Base-by-base conservation (phyloP, 176 grass and related monocot species). In the Lolium perenne region DNA sequence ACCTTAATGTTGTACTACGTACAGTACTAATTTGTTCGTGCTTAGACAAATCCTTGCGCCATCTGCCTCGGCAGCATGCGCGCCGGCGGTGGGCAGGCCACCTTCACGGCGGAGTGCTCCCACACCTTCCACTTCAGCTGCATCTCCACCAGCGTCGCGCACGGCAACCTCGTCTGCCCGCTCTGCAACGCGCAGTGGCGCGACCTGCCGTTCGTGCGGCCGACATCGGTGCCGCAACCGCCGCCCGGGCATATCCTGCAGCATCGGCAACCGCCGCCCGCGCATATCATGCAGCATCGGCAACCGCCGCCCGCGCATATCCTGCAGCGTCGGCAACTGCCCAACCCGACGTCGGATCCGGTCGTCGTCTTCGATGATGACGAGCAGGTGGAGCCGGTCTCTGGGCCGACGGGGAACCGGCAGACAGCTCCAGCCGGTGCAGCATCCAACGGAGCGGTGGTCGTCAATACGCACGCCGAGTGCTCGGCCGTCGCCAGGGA, bases 61-160 rank as follows among this genome's bases (percentile, higher is more conserved):
- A 94, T 94, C 40, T 94, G 92, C 77, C 90, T 92, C 25, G 76
- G 56, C 10, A 38, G 7, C 76, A 91, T 92, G 84, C 55, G 18
- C 84, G 40, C 82, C 18, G 76, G 64, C 57, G 77, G 65, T 12
- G 75, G 80, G 18, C 75, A 90, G 46, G 93, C 93, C 60, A 85
- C 92, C 81, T 94, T 94, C 81, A 92, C 77, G n/a, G 90, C 90
- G 0, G 87, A 92, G 84, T 94, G 93, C 82, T 92, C 93, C 56
- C 93, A 94, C 82, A 90, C 77, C 0, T 94, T 94, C 85, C 93
- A 94, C 80, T 94, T 94, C 93, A 73, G 75, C 53, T 92, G 93
- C 90, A 94, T 94, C 81, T 70, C 87, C 10, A 10, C 90, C 2
- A 92, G 77, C 76, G 90, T 92, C 29, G 77, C 80, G 35, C 85